Percentiles rank a stretch among this genome's conserved stretches.
These are phyloP conservation scores for Lumnitzera littorea DNA, from an alignment of 345 rosid species.

Conservation along the genomic window DNA sequence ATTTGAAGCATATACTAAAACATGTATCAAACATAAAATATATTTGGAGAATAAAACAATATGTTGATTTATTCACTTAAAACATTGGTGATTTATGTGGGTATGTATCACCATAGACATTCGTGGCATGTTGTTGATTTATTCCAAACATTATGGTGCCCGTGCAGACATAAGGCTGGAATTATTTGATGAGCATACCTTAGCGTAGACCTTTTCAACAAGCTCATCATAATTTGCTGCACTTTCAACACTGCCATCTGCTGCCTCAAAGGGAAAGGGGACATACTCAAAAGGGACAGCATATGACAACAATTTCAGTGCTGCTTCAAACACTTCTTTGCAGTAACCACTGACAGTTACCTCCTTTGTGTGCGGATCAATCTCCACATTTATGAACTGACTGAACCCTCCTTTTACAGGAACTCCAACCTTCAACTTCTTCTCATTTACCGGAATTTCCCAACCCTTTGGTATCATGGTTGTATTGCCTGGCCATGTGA, in stretches of 20 bases:
- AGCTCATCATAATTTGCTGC: conserved; percentile 21
- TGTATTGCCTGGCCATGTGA: conserved; percentile 20
- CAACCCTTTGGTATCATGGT: conserved; percentile 14
- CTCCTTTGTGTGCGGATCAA: background rate
- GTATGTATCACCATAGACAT: no score
- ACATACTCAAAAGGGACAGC: conserved; percentile 5
- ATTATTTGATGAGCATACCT: conserved; percentile 11
- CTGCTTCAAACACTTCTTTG: conserved; percentile 25
- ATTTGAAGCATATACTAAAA: no score
- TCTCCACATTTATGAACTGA: conserved; percentile 19
- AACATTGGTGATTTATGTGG: no score
- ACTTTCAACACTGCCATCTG: no score
- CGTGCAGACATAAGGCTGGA: no score
- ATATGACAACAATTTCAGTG: conserved; percentile 13
- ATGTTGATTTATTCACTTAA: no score
- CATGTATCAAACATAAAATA: no score
- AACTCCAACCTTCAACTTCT: conserved; percentile 22
- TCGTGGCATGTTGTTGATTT: no score
- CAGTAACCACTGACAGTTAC: background rate
- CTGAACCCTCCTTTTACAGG: conserved; percentile 22
- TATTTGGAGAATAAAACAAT: no score
- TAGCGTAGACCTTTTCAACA: conserved; percentile 4
- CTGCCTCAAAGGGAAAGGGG: no score
- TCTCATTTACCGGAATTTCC: conserved; percentile 16
- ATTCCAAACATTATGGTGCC: no score